A percentile compares a stretch with the other conserved stretches of the same genome.
Evolutionary conservation across 352 stramenopile species (phyloP).

Genomic region (Pythium plurisporium): DNA sequence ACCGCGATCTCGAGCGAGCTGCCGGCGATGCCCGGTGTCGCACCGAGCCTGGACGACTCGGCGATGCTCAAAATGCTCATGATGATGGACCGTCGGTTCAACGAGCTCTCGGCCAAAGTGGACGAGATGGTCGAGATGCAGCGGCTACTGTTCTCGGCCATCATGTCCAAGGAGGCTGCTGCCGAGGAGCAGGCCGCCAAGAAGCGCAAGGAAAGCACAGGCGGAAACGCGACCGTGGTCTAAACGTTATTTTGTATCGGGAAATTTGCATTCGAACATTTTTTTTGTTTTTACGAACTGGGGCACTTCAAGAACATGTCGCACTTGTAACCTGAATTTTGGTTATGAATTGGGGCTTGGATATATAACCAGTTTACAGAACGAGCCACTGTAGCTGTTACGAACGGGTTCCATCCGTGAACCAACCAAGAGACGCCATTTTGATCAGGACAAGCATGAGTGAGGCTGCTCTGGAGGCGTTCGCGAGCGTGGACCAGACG

Average conservation of each 20-base stretch:
- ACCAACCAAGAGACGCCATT: slow-evolving; percentile 24
- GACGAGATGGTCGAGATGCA: slow-evolving; percentile 72
- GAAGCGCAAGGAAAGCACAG: slow-evolving; percentile 24
- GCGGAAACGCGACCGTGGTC: slow-evolving; percentile 12
- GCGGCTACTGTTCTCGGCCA: slow-evolving; percentile 56
- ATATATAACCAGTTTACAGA: no score
- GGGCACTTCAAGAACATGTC: no score
- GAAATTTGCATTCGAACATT: no score
- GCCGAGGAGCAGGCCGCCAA: slow-evolving; percentile 21
- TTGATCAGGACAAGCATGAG: slow-evolving; percentile 30
- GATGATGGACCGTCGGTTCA: slow-evolving; percentile 66
- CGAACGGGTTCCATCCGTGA: not conserved
- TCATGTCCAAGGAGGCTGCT: slow-evolving; percentile 35
- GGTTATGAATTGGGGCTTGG: no score
- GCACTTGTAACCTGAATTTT: no score
- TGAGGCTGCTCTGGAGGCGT: slow-evolving; percentile 55
- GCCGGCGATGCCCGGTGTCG: not conserved
- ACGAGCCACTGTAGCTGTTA: not conserved
- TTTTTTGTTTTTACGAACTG: slow-evolving; percentile 6
- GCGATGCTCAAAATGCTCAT: slow-evolving; percentile 44
- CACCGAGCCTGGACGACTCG: slow-evolving; percentile 11
- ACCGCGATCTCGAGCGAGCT: slow-evolving; percentile 13
- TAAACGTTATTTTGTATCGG: not conserved
- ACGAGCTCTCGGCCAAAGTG: slow-evolving; percentile 74
- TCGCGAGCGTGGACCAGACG: slow-evolving; percentile 74